Evolutionary conservation across 75 land plant species (phyloP).

Genomic region (Cunninghamia lanceolata): DNA sequence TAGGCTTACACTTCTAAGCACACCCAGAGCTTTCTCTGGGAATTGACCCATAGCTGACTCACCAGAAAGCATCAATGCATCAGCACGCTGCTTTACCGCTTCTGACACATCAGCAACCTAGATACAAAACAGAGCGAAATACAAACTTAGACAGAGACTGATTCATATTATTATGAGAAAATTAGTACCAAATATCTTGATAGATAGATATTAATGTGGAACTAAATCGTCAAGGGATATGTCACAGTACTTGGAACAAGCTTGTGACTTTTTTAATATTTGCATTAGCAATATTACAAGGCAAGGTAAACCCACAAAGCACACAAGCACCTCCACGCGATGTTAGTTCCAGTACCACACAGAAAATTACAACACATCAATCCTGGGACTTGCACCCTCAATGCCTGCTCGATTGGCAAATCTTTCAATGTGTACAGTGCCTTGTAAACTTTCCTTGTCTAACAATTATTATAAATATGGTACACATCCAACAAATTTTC

Average conservation of each 20-base stretch:
- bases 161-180: slow-evolving; percentile 6
- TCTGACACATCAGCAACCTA: slow-evolving; percentile 85
- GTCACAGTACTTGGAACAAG: not conserved
- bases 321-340: not conserved
- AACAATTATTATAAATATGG: not conserved
- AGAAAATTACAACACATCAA: not conserved
- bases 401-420: too few relatives aligned
- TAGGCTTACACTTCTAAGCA: slow-evolving; percentile 55
- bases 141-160: not conserved
- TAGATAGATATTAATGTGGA: not conserved
- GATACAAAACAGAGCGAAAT: not conserved
- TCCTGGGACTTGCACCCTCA: not conserved
- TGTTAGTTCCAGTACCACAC: not conserved
- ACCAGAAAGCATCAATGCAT: slow-evolving; percentile 90
- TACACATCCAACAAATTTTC: not conserved
- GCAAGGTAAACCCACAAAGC: not conserved
- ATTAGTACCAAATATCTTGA: not conserved
- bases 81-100: slow-evolving; percentile 62
- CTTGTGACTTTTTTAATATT: not conserved
- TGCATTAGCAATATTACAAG: not conserved
- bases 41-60: slow-evolving; percentile 84
- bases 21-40: slow-evolving; percentile 68
- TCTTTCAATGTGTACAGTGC: too few relatives aligned
- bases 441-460: not conserved
- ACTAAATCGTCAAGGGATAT: not conserved